Conservation (phyloP, 129 eudicot species). For the Flaveria brownii region DNA sequence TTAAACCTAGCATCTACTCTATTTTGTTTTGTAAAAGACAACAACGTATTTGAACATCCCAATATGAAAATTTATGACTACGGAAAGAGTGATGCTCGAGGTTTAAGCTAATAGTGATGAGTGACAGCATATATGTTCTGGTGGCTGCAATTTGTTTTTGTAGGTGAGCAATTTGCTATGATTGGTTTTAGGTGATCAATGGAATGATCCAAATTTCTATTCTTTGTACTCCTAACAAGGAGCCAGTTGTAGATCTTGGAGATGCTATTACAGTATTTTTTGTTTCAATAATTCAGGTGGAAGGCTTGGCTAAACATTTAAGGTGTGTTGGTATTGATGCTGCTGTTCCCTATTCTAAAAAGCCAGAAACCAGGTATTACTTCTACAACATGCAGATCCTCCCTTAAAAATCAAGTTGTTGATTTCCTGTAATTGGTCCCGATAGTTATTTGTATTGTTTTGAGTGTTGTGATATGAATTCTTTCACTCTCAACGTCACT, state of each 20-base stretch:
- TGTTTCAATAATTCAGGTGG: conserved; percentile 52
- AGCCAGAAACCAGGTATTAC: conserved; percentile 75
- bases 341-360: conserved; percentile 75
- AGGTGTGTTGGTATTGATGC: conserved; percentile 98
- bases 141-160: conserved; percentile 6
- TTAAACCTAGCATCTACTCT: not conserved
- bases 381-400: conserved; percentile 1
- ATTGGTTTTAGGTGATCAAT: conserved; percentile 23
- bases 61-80: not conserved
- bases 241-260: not conserved
- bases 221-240: conserved; percentile 2
- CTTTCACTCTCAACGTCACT: conserved; percentile 12
- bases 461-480: not conserved
- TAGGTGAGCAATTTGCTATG: conserved; percentile 14
- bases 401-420: not conserved
- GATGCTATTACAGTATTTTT: not conserved
- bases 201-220: conserved; percentile 5
- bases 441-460: conserved; percentile 1
- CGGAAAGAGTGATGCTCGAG: not conserved
- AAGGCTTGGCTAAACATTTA: conserved; percentile 92
- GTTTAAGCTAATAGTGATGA: conserved; percentile 47
- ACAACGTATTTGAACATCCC: conserved; percentile 1
- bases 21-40: conserved; percentile 3
- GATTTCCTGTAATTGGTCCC: not conserved
- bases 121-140: conserved; percentile 31